Base-by-base conservation (phyloP, 306 rosid species). In the Delonix regia region DNA sequence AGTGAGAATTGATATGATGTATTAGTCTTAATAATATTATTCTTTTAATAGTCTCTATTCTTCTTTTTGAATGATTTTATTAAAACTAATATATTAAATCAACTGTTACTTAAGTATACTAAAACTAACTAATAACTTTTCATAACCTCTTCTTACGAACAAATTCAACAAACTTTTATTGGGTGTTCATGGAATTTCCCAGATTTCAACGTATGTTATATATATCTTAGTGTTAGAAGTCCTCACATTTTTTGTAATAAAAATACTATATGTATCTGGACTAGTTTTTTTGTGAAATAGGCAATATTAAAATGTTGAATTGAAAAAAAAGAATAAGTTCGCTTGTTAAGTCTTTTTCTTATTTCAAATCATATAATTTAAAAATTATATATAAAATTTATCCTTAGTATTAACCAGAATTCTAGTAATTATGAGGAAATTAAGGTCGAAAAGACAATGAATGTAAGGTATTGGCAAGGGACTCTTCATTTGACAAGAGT, bases 401-500 rank as follows among this genome's bases (percentile, higher is more conserved):
- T 21, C 7, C 16, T 25, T 22, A 24, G 24, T 11, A 24, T 56
- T 5, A 22, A 56, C 2, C 30, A 59, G 38, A 59, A 4, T 1
- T 63, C 3, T 18, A 63, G 69, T 33, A 38, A 49, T 19, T 38
- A 11, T 66, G 25, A 12, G 30, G 51, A 66, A 38, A 36, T 19
- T 13, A n/a, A 64, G 70, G 70, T 64, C 28, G 70, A 64, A 64
- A 0, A 19, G 70, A 64, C 4, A 19, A 19, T 14, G 18, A 64
- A 64, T n/a, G 70, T 30, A 38, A 64, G 70, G 70, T n/a, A 64
- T 38, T 36, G 10, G 7, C 18, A 64, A 19, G 70, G 27, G 49
- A 64, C 70, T 64, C 48, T 19, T 64, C 70, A 36, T n/a, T 64
- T 64, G 70, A 64, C 70, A 36, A 14, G 68, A 64, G 69, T 3